These are phyloP conservation scores for Asterella californica DNA, from an alignment of 225 moss, liverwort and hornwort species.

Conservation along the genomic window DNA sequence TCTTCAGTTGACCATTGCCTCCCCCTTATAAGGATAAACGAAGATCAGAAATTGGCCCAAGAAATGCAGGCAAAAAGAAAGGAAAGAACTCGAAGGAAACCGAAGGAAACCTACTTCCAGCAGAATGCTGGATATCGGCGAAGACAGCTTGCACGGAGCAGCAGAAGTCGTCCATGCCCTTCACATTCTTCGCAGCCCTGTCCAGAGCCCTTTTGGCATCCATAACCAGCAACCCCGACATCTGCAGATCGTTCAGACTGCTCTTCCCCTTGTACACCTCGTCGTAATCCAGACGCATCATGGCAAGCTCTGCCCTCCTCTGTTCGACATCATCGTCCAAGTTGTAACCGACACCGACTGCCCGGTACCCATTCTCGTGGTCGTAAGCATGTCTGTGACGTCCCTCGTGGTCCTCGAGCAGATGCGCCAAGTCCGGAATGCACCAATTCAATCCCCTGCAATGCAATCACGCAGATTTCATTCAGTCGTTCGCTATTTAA, in stretches of 20 bases:
- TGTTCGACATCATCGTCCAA: conserved; percentile 54
- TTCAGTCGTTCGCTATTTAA: no score
- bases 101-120: conserved; percentile 26
- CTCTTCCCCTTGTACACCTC: conserved; percentile 57
- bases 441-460: conserved; percentile 19
- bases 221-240: conserved; percentile 57
- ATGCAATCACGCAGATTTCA: no score
- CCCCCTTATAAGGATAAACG: no score
- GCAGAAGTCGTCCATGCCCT: conserved; percentile 39
- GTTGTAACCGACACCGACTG: conserved; percentile 71
- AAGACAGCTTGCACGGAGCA: conserved; percentile 53
- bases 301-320: conserved; percentile 51
- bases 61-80: no score
- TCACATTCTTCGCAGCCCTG: conserved; percentile 53
- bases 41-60: no score
- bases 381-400: conserved; percentile 56
- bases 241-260: conserved; percentile 61
- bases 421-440: conserved; percentile 55
- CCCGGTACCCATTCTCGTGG: conserved; percentile 49
- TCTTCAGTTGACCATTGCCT: no score
- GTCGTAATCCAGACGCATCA: conserved; percentile 59
- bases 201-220: conserved; percentile 63
- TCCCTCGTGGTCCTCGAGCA: conserved; percentile 60
- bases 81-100: no score
- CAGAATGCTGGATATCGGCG: conserved; percentile 65